Evolutionary conservation across 129 eudicot species (phyloP).

Genomic region (Ambrosia artemisiifolia): DNA sequence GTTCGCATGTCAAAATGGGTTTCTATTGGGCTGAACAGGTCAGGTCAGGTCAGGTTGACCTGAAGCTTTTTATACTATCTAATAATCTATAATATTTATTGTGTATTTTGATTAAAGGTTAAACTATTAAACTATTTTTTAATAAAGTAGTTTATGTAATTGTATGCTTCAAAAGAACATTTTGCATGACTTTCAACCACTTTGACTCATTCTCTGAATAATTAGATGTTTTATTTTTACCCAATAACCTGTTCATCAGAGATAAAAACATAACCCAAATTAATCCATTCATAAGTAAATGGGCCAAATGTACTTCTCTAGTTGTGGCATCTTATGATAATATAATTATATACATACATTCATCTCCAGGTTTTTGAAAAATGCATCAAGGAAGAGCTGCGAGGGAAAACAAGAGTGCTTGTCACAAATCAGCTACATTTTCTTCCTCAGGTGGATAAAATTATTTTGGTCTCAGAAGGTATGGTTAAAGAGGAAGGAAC

Average conservation of each 20-base stretch:
- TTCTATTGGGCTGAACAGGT: neutral
- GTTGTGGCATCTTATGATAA: neutral
- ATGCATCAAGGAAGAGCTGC: slow-evolving; percentile 79
- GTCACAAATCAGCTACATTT: slow-evolving; percentile 97
- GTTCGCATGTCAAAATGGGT: neutral
- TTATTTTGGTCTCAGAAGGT: slow-evolving; percentile 76
- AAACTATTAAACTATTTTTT: neutral
- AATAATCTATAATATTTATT: neutral
- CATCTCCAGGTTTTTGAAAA: slow-evolving; percentile 65
- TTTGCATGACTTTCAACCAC: neutral
- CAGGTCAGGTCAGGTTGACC: neutral
- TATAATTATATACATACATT: neutral
- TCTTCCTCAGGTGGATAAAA: slow-evolving; percentile 87
- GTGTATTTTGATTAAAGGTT: neutral
- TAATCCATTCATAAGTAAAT: neutral
- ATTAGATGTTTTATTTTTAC: neutral
- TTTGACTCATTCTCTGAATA: neutral
- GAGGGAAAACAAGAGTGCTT: slow-evolving; percentile 85
- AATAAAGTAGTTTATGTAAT: neutral
- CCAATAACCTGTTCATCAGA: too few species aligned
- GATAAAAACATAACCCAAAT: neutral
- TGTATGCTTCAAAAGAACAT: neutral
- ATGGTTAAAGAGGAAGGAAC: slow-evolving; percentile 90
- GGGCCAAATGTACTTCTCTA: neutral
- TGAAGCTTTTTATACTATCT: neutral